phyloP scores from a whole-genome alignment of 768 basidiomycete genomes.

The Podaxis pistillaris region DNA sequence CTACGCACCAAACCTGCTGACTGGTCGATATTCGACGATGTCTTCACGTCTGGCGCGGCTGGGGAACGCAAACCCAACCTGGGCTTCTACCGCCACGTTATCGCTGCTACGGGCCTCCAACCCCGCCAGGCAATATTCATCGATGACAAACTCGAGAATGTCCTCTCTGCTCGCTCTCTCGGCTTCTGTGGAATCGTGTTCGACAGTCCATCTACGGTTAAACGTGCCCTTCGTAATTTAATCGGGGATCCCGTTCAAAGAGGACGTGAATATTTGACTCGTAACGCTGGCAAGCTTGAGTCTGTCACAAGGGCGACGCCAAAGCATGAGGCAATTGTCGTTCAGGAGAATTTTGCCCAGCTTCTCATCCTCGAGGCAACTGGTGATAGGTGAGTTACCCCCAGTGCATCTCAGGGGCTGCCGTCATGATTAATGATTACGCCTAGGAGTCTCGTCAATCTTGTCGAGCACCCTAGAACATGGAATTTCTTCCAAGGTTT shows the following conservation, averaged over 20 bases:
- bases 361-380: constrained; percentile 57
- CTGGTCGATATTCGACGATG: constrained; percentile 46
- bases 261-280: constrained; percentile 38
- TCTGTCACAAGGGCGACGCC: constrained; percentile 41
- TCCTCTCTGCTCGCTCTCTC: constrained; percentile 53
- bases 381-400: constrained; percentile 33
- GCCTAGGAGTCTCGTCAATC: constrained; percentile 41
- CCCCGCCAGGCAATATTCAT: constrained; percentile 51
- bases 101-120: constrained; percentile 41
- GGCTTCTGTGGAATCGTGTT: constrained; percentile 57
- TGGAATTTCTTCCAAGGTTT: constrained; percentile 59
- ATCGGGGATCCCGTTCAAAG: constrained; percentile 45
- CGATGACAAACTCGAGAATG: constrained; percentile 60
- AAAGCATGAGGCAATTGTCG: constrained; percentile 28
- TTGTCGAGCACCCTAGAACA: constrained; percentile 38
- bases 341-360: constrained; percentile 58
- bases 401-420: background rate
- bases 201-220: constrained; percentile 37
- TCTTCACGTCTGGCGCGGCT: constrained; percentile 51
- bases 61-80: constrained; percentile 58
- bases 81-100: constrained; percentile 49
- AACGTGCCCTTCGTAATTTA: constrained; percentile 44
- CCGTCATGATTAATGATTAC: background rate
- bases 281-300: constrained; percentile 37
- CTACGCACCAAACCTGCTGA: constrained; percentile 44